A percentile compares a stretch with the other conserved stretches of the same genome.
These are phyloP conservation scores for Dillenia turbinata DNA, from an alignment of 164 flowering plant genomes.

Conservation along the genomic window DNA sequence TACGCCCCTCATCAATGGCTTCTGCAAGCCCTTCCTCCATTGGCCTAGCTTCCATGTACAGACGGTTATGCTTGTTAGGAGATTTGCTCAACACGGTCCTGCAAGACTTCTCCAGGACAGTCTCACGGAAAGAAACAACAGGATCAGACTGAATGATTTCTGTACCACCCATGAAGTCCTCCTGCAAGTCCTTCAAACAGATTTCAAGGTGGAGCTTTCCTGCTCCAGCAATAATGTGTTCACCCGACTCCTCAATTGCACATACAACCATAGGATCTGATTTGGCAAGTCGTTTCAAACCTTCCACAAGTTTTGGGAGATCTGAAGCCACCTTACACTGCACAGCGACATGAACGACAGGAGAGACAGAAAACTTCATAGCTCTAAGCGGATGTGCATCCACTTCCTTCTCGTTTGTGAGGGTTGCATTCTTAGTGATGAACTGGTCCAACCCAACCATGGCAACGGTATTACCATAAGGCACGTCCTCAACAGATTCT, in stretches of 20 bases:
- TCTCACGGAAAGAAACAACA: slow-evolving; percentile 23
- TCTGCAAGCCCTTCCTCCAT: slow-evolving; percentile 25
- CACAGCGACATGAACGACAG: slow-evolving; percentile 27
- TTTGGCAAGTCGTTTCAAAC: slow-evolving; percentile 36
- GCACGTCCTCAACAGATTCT: slow-evolving; percentile 28
- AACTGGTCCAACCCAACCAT: slow-evolving; percentile 21
- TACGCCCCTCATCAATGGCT: slow-evolving; percentile 33
- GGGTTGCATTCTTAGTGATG: slow-evolving; percentile 24
- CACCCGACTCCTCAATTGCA: slow-evolving; percentile 23
- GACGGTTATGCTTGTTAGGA: slow-evolving; percentile 30
- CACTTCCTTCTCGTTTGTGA: slow-evolving; percentile 33
- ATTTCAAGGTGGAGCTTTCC: slow-evolving; percentile 28
- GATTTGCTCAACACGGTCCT: slow-evolving; percentile 25
- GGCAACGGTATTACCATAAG: slow-evolving; percentile 21
- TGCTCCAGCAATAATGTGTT: slow-evolving; percentile 24
- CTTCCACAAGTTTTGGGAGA: slow-evolving; percentile 40
- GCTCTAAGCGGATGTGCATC: slow-evolving; percentile 20
- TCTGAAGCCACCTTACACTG: slow-evolving; percentile 25
- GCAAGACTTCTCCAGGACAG: slow-evolving; percentile 17
- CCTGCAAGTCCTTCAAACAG: slow-evolving; percentile 19
- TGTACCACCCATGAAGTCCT: slow-evolving; percentile 21
- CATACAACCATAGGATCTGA: slow-evolving; percentile 38
- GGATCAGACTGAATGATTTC: slow-evolving; percentile 17
- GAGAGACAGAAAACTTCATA: slow-evolving; percentile 23
- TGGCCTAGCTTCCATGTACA: slow-evolving; percentile 24